Evolutionary conservation across 495 filamentous ascomycete species (phyloP).

Genomic region (Aspergillus incahuasiensis): DNA sequence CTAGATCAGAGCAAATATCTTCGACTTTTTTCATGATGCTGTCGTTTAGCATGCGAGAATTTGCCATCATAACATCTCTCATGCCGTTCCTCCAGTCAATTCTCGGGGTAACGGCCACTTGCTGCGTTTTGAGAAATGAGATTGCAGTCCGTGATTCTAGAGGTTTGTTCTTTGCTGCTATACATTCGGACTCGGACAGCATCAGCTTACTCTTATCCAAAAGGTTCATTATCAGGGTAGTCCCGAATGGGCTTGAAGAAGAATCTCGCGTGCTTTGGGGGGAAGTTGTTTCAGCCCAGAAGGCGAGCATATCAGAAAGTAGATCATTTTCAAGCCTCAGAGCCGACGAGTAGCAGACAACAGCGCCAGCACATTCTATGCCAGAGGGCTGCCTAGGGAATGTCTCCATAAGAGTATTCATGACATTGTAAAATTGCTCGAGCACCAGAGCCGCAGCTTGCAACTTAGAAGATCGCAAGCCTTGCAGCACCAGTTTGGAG

Average conservation of each 20-base stretch:
- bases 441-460: slow-evolving; percentile 9
- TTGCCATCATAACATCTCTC: slow-evolving; percentile 29
- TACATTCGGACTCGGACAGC: slow-evolving; percentile 12
- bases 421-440: slow-evolving; percentile 13
- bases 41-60: slow-evolving; percentile 33
- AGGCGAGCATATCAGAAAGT: slow-evolving; percentile 24
- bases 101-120: slow-evolving; percentile 16
- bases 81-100: slow-evolving; percentile 45
- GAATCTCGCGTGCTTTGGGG: slow-evolving; percentile 5
- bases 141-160: slow-evolving; percentile 11
- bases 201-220: slow-evolving; percentile 13
- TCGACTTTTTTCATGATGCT: slow-evolving; percentile 44
- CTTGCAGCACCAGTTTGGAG: slow-evolving; percentile 22
- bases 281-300: slow-evolving; percentile 24
- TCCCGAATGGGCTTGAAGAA: background rate
- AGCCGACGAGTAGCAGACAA: slow-evolving; percentile 20
- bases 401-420: slow-evolving; percentile 17
- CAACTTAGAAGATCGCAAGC: slow-evolving; percentile 18
- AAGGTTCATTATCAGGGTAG: slow-evolving; percentile 13
- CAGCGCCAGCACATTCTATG: slow-evolving; percentile 18
- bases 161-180: slow-evolving; percentile 16
- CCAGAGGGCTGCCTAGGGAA: slow-evolving; percentile 21
- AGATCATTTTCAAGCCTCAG: slow-evolving; percentile 27
- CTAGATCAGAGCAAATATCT: slow-evolving; percentile 51
- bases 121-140: slow-evolving; percentile 7